phyloP scores from a whole-genome alignment of 768 basidiomycete genomes.

The Suillus plorans region DNA sequence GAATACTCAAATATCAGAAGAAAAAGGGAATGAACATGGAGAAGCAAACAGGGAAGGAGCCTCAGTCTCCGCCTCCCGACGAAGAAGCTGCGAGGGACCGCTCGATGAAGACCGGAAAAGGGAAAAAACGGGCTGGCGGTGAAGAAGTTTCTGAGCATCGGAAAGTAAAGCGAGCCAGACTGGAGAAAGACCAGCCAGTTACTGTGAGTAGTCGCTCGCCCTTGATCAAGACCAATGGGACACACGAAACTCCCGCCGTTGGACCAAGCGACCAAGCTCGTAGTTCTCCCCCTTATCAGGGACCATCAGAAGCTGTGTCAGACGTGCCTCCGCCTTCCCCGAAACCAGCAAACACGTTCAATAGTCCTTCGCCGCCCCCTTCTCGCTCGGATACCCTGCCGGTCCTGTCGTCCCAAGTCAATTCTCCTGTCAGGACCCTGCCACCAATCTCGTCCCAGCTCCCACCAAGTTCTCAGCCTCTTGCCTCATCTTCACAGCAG shows the following conservation, averaged over 20 bases:
- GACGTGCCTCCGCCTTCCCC: background rate
- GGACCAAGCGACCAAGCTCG: background rate
- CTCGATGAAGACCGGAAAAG: background rate
- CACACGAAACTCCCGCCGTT: background rate
- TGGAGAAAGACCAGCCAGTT: background rate
- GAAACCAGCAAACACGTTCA: background rate
- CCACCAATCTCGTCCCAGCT: background rate
- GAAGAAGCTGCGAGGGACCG: background rate
- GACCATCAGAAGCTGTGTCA: background rate
- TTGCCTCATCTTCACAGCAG: constrained; percentile 1
- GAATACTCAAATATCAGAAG: constrained; percentile 41
- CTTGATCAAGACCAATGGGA: background rate
- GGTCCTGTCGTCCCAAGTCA: constrained; percentile 2
- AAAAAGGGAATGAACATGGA: constrained; percentile 22
- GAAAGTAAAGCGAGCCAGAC: constrained; percentile 2
- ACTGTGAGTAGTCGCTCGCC: background rate
- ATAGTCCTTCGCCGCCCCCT: background rate
- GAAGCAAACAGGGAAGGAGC: constrained; percentile 7
- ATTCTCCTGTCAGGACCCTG: background rate
- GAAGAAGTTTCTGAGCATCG: background rate
- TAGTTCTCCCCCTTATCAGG: background rate
- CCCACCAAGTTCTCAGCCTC: background rate
- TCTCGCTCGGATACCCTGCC: constrained; percentile 5
- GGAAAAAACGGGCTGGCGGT: background rate
- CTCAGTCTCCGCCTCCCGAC: background rate